Evolutionary conservation across 2,329 filamentous ascomycete species (phyloP).

Genomic region (Beauveria sp.): DNA sequence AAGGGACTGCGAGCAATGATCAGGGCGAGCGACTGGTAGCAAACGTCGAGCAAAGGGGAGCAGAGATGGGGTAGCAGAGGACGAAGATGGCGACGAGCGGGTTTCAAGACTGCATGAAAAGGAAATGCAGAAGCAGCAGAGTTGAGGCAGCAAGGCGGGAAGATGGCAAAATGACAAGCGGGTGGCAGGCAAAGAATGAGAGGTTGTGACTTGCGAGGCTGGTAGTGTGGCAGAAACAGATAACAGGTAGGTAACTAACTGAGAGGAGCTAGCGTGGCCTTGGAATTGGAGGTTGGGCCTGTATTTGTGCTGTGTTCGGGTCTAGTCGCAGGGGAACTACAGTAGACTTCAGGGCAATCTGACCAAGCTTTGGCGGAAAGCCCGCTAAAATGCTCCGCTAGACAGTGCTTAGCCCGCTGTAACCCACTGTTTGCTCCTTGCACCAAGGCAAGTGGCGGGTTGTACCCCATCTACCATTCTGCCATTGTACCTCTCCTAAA

Average conservation of each 20-base stretch:
- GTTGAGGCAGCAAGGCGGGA: not conserved
- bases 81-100: not conserved
- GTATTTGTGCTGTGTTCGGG: not conserved
- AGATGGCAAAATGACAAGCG: not conserved
- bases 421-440: not conserved
- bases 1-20: not conserved
- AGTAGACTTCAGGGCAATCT: not conserved
- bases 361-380: not conserved
- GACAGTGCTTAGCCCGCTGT: not conserved
- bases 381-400: not conserved
- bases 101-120: constrained; percentile 9
- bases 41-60: not conserved
- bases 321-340: not conserved
- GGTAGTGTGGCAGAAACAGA: not conserved
- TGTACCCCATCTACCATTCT: not conserved
- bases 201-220: not conserved
- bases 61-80: not conserved
- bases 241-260: not conserved
- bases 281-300: not conserved
- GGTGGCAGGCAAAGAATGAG: not conserved
- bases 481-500: not conserved
- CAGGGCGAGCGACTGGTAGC: not conserved
- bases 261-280: not conserved
- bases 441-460: not conserved
- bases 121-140: constrained; percentile 1